Evolutionary conservation across 2,329 filamentous ascomycete species (phyloP), one percentile per base, ranked within the genome.

Genomic region (Mariannaea sp.): DNA sequence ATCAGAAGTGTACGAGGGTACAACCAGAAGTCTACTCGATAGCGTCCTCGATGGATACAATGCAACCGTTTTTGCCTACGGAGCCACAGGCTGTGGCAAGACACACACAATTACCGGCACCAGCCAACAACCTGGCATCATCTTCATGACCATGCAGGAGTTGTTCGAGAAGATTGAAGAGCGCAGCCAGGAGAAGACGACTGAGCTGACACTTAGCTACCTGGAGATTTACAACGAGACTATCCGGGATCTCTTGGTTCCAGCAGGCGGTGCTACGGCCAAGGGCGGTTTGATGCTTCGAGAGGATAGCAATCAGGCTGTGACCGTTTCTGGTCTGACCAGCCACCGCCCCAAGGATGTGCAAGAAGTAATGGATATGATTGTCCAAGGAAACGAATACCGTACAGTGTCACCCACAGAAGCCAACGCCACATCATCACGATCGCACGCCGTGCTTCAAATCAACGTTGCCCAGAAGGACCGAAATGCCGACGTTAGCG

Each of bases 141-240:
- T 99, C 70, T 99, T 97, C 75, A 77, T 99, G 65, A 97, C 94
- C 1, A 99, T 99, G 92, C 93, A 97, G 73, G 94, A 99, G 73
- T 79, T 99, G 19, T 99, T 99, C 68, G 94, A 99, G 75, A 90
- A 93, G 72, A 96, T 99, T 62, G 78, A 80, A n/a, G 94, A 97
- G 51, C 77, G 90, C 48, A 87, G 87, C 57, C 85, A 89, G 53
- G 92, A 96, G 56, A 97, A 97, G 73, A 80, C 86, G 22, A 94
- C 92, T 3, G 94, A 97, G 67, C 79, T 99, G 48, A 91, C 92
- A 0, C 83, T 99, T 13, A 97, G 92, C 0, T 99, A 97, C 68
- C 81, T 99, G 30, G 94, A 99, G 70, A 99, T 99, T 59, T 99
- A 99, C 80, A 99, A 99, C 70, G 94, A 99, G 76, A 97, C 92